A percentile compares a stretch with the other conserved stretches of the same genome.
Conservation (phyloP, 805 yeast species). For the Wickerhamiella sergipiensis region DNA sequence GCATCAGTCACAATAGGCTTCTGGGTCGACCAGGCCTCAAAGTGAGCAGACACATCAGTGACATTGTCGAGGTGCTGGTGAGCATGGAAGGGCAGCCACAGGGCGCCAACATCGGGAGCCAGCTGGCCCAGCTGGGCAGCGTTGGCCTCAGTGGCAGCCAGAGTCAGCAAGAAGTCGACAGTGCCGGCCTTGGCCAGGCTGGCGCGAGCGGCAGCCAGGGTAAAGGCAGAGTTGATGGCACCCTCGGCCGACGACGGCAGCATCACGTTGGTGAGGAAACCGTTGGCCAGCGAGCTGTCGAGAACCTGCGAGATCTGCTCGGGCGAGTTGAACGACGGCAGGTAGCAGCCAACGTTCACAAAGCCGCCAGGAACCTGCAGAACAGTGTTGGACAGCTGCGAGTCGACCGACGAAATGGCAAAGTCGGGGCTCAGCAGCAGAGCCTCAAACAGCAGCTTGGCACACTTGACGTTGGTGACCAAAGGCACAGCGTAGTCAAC, state of each 20-base stretch:
- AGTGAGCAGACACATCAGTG: constrained; percentile 64
- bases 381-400: constrained; percentile 81
- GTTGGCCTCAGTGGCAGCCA: constrained; percentile 70
- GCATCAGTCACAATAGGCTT: constrained; percentile 91
- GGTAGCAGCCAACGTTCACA: constrained; percentile 65
- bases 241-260: constrained; percentile 60
- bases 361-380: constrained; percentile 68
- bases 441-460: constrained; percentile 93
- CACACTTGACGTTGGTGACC: constrained; percentile 95
- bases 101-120: constrained; percentile 55
- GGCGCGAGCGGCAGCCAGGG: constrained; percentile 52
- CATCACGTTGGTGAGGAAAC: constrained; percentile 76
- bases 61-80: constrained; percentile 45
- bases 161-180: constrained; percentile 71
- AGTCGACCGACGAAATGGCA: constrained; percentile 63
- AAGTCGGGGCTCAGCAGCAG: constrained; percentile 44
- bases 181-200: constrained; percentile 39
- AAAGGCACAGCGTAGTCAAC: constrained; percentile 96
- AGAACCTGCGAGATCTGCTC: constrained; percentile 52
- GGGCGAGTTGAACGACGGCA: constrained; percentile 45
- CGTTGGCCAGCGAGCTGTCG: constrained; percentile 61
- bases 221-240: constrained; percentile 47
- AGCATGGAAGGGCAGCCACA: constrained; percentile 62
- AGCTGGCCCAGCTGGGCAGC: constrained; percentile 47
- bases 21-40: constrained; percentile 67